Evolutionary conservation across 169 alveolate species (phyloP), one percentile per base, ranked within the genome.

Genomic region (Perkinsus marinus): DNA sequence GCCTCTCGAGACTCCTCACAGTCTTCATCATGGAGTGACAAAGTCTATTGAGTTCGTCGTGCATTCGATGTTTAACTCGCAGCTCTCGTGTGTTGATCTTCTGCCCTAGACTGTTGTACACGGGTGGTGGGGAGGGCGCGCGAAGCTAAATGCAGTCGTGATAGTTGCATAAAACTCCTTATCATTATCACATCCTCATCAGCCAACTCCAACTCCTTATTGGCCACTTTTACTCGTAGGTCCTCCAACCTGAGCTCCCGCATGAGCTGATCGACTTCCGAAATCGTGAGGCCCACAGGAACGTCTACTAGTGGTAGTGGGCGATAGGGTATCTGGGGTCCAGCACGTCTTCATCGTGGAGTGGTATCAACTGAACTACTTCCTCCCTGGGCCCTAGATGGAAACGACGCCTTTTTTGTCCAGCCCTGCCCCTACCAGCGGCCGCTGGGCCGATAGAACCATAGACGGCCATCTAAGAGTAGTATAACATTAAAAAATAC

Each of bases 41-140:
- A 46, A 96, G 94, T 39, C 97, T 93, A 91, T 95, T 95, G 90
- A 95, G 94, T 90, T 96, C 98, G 90, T 94, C 97, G 90, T 95
- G 95, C 98, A 96, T 96, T 39, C 95, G 94, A 92, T 96, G 96
- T 93, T 94, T 96, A 38, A 94, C 96, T 47, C 98, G 92, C 17
- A 95, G 96, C 68, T 96, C 98, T 68, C 98, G 93, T 34, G 97
- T 96, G 94, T 96, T 96, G 43, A 96, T 96, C 89, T 97, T 95
- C 90, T 96, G 95, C 30, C 98, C 98, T 92, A 92, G 95, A 68
- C 95, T 96, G 91, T 96, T 97, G 92, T 96, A 96, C 22, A 95
- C 95, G 0, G 98, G 98, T 19, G 98, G 98, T n/a, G 98, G 98
- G 36, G 97, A 95, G 0, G 98, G 96, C 0, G 97, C 97, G 30